Conservation (phyloP, 1,284 basidiomycete genomes). For the Hypsizygus ulmarius region DNA sequence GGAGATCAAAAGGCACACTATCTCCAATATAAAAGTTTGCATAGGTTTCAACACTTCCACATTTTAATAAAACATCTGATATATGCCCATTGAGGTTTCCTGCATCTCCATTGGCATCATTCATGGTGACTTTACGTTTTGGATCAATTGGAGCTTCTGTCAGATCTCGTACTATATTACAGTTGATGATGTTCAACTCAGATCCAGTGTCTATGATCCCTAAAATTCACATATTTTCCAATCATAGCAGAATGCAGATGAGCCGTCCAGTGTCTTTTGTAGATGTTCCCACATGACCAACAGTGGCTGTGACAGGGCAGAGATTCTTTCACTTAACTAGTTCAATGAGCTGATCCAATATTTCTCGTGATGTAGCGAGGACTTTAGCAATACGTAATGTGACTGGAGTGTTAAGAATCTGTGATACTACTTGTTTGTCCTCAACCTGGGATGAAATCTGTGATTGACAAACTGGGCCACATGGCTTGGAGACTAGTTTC, state of each 20-base stretch:
- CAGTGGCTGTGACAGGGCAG: neutral
- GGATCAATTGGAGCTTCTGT: conserved; percentile 17
- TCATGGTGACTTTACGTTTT: conserved; percentile 13
- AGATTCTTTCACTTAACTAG: neutral
- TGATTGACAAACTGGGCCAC: conserved; percentile 1
- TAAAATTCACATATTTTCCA: conserved; percentile 9
- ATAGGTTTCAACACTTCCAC: too few species aligned
- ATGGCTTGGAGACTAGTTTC: neutral
- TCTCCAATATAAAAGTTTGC: too few species aligned
- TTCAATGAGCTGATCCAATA: neutral
- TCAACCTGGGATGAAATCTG: neutral
- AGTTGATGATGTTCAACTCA: conserved; percentile 21
- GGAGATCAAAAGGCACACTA: too few species aligned
- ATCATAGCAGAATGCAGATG: conserved; percentile 3
- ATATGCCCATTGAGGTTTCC: conserved; percentile 15
- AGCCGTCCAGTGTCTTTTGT: neutral
- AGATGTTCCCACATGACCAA: neutral
- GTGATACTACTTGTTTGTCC: neutral
- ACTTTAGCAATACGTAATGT: neutral
- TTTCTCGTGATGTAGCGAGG: neutral
- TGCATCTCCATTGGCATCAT: conserved; percentile 24
- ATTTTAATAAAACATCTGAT: neutral
- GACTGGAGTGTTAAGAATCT: neutral
- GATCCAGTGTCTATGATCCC: conserved; percentile 26
- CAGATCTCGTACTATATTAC: conserved; percentile 9